Percentiles rank a stretch among this genome's conserved stretches.
Evolutionary conservation across 2,329 filamentous ascomycete species (phyloP).

Genomic region (Orbilia brochopaga): DNA sequence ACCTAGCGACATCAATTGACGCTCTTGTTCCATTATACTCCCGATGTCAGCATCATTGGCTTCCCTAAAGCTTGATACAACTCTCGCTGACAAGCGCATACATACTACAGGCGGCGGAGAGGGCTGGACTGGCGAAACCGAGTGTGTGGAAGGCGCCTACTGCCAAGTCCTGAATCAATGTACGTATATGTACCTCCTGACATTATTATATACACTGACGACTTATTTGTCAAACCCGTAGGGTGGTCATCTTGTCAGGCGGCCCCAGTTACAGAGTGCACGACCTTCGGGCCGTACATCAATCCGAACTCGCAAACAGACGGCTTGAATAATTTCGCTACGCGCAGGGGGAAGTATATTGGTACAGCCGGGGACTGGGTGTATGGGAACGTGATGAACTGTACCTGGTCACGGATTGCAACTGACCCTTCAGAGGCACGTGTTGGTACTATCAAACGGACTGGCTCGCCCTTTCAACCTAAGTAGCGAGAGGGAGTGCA

Average conservation of each 20-base stretch:
- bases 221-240: background rate
- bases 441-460: background rate
- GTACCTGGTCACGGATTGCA: constrained; percentile 50
- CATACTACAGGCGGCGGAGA: constrained; percentile 35
- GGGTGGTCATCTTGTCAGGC: constrained; percentile 44
- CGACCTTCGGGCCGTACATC: constrained; percentile 42
- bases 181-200: constrained; percentile 7
- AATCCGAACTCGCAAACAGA: constrained; percentile 43
- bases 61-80: background rate
- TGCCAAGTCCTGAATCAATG: constrained; percentile 45
- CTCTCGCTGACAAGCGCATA: background rate
- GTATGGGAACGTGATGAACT: constrained; percentile 56
- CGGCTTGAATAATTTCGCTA: constrained; percentile 34
- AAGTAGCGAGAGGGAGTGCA: no score
- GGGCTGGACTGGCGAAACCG: constrained; percentile 38
- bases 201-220: background rate
- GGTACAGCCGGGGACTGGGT: constrained; percentile 54
- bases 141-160: constrained; percentile 38
- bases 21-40: constrained; percentile 34
- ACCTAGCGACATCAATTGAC: constrained; percentile 10
- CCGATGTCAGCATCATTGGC: constrained; percentile 22
- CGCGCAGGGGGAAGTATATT: constrained; percentile 40
- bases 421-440: constrained; percentile 40
- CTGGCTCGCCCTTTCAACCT: background rate
- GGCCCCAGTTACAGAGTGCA: constrained; percentile 28